Evolutionary conservation across 1,139 yeast genomes (phyloP).

Genomic region (Saccharomyces pastorianus): DNA sequence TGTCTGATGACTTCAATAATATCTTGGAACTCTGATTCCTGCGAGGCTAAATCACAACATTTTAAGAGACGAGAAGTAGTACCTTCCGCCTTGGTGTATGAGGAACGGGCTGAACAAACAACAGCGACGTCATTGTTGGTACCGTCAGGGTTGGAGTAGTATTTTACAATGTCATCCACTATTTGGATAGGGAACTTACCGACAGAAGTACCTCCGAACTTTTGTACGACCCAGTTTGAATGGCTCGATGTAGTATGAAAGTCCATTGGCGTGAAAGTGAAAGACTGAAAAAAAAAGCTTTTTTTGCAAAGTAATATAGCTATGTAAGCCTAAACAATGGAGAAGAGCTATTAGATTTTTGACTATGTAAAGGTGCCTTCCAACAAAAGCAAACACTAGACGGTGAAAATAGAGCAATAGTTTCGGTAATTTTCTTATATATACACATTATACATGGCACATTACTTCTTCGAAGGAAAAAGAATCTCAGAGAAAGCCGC

Average conservation of each 20-base stretch:
- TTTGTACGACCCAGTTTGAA: slow-evolving; percentile 75
- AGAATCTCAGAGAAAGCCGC: neutral
- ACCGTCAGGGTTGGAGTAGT: slow-evolving; percentile 38
- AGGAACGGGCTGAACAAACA: slow-evolving; percentile 91
- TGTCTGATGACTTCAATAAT: slow-evolving; percentile 56
- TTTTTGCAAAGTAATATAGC: neutral
- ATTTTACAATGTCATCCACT: slow-evolving; percentile 73
- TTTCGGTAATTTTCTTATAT: neutral
- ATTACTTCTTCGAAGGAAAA: neutral
- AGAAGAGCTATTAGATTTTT: neutral
- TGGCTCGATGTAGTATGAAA: neutral
- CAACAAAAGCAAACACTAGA: neutral
- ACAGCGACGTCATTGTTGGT: slow-evolving; percentile 66
- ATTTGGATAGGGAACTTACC: slow-evolving; percentile 87
- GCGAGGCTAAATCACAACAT: slow-evolving; percentile 75
- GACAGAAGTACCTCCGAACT: slow-evolving; percentile 96
- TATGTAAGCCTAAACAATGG: neutral
- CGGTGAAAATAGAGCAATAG: neutral
- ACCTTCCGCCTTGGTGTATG: slow-evolving; percentile 86
- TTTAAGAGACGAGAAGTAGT: slow-evolving; percentile 77
- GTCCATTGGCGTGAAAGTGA: neutral
- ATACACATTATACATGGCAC: neutral
- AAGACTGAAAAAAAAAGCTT: neutral
- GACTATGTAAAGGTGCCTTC: neutral
- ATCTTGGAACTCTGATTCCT: slow-evolving; percentile 40